Conservation (phyloP, 2,329 filamentous ascomycete genomes). For the Epichloe scottii region DNA sequence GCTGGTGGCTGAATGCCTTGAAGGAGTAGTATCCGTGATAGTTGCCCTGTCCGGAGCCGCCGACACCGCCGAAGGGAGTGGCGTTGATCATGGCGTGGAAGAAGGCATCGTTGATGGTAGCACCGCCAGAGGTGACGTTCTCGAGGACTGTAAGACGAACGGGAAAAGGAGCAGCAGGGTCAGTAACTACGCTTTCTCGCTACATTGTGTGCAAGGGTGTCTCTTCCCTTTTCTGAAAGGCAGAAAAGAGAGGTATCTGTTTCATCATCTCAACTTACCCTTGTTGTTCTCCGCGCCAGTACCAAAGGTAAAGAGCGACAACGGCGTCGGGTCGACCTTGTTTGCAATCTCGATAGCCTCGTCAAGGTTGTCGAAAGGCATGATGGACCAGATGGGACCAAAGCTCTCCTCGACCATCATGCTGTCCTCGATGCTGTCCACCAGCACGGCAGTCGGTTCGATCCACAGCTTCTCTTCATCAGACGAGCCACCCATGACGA, state of each 20-base stretch:
- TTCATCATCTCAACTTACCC: slow-evolving; percentile 31
- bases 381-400: slow-evolving; percentile 77
- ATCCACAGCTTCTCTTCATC: slow-evolving; percentile 75
- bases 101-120: slow-evolving; percentile 36
- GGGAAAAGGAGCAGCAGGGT: not conserved
- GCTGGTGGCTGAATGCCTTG: slow-evolving; percentile 28
- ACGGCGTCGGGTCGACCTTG: slow-evolving; percentile 66
- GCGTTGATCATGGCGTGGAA: slow-evolving; percentile 29
- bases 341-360: slow-evolving; percentile 77
- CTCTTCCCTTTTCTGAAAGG: not conserved
- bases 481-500: slow-evolving; percentile 74
- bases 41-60: slow-evolving; percentile 32
- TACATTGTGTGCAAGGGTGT: no score
- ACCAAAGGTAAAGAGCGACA: slow-evolving; percentile 78
- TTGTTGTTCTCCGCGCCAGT: slow-evolving; percentile 65
- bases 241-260: not conserved
- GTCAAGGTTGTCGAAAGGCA: slow-evolving; percentile 68
- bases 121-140: slow-evolving; percentile 33
- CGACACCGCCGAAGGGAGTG: slow-evolving; percentile 37
- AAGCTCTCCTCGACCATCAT: slow-evolving; percentile 80
- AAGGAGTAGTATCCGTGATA: slow-evolving; percentile 39
- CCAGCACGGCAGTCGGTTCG: slow-evolving; percentile 82
- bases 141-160: slow-evolving; percentile 17
- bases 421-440: slow-evolving; percentile 58
- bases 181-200: not conserved